Base-by-base conservation (phyloP, 2,329 filamentous ascomycete genomes). In the Stagonosporopsis tanaceti region DNA sequence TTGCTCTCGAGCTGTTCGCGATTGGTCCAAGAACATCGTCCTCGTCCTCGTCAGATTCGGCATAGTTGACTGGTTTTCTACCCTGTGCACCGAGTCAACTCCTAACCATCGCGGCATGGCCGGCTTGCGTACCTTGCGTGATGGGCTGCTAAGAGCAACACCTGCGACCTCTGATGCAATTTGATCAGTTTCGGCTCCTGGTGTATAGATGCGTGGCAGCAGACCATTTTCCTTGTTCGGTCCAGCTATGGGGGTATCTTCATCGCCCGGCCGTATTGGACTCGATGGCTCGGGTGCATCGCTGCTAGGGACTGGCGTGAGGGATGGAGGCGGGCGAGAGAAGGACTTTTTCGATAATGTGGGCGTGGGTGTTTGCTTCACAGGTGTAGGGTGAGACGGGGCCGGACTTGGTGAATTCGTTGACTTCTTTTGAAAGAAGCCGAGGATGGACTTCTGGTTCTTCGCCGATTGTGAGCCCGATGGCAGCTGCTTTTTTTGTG, bases 291-390 rank as follows among this genome's bases (percentile, higher is more conserved):
- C 87, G 25, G 86, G 75, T 34, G 84, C 85, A 76, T 96, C 92
- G 76, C 92, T 96, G 76, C 91, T 96, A 5, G 92, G 89, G 6
- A 89, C 85, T 4, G 92, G 92, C 0, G 92, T 93, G 57, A 89
- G 79, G 35, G 80, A 78, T 54, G 65, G 50, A 15, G 60, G 48
- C 1, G 78, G 73, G 53, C 61, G 64, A 38, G 64, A 50, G 53
- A 78, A 74, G 7, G 72, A 69, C 24, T 63, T 69, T 51, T 77
- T 78, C 17, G 66, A 66, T 7, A 72, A 41, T 22, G 47, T 60
- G 2, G 72, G 64, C 7, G 65, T 57, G 45, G 66, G 57, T 52
- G 69, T 72, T 60, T 68, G 72, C 46, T 67, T 69, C 17, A 45
- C 52, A 28, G 66, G 59, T 35, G 68, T 66, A 12, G 72, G 58